These are phyloP conservation scores for Candida sonorensis DNA, from an alignment of 805 yeast genomes.

Conservation along the genomic window DNA sequence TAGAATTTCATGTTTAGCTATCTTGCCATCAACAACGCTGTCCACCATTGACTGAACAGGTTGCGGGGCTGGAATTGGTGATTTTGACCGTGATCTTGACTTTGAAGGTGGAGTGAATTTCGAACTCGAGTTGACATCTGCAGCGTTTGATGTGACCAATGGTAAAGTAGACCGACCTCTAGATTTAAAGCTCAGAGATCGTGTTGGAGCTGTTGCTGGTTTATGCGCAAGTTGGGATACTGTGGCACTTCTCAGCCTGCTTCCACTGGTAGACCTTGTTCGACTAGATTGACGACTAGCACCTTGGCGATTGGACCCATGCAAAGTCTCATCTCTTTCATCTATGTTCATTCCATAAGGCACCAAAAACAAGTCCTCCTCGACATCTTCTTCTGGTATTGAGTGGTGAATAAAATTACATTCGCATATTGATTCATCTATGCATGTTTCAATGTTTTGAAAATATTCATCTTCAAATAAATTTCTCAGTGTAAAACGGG, in stretches of 20 bases:
- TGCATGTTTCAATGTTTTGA: conserved; percentile 49
- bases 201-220: background rate
- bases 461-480: conserved; percentile 64
- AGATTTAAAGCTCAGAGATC: too few species aligned
- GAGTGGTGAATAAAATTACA: conserved; percentile 19
- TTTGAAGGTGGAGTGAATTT: too few species aligned
- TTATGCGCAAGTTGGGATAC: too few species aligned
- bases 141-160: too few species aligned
- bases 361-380: conserved; percentile 3
- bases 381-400: background rate
- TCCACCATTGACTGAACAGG: conserved; percentile 1
- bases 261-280: too few species aligned
- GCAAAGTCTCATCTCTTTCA: too few species aligned
- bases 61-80: background rate
- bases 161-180: too few species aligned
- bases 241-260: too few species aligned
- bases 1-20: background rate
- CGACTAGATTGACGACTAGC: too few species aligned
- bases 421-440: conserved; percentile 34
- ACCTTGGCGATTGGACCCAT: too few species aligned
- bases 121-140: background rate
- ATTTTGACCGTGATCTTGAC: background rate
- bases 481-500: conserved; percentile 48
- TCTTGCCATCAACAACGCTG: background rate
- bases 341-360: too few species aligned